Percentiles rank a stretch among this genome's conserved stretches.
phyloP scores from a whole-genome alignment of 441 rosid genomes.

The Sinapis alba region DNA sequence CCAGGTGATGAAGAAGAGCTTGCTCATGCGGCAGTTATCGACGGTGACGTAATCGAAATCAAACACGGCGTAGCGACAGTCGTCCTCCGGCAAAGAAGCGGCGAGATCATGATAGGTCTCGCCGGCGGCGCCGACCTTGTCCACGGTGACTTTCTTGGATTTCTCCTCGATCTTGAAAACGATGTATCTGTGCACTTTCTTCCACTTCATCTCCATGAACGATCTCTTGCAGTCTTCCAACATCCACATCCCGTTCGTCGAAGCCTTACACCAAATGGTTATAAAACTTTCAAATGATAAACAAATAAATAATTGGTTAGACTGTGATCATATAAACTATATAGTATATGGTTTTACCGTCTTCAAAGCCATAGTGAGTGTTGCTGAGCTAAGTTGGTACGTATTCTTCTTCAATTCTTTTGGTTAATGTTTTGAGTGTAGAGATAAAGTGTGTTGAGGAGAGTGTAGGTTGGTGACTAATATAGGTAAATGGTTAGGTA shows the following conservation, averaged over 20 bases:
- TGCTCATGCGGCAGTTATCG: conserved; percentile 91
- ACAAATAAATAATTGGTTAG: background rate
- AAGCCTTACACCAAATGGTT: conserved; percentile 49
- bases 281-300: background rate
- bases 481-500: conserved; percentile 15
- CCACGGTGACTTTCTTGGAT: conserved; percentile 69
- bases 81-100: conserved; percentile 74
- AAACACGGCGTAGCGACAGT: conserved; percentile 87
- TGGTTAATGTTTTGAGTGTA: background rate
- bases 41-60: conserved; percentile 90
- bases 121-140: conserved; percentile 78
- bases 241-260: conserved; percentile 73
- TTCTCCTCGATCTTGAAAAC: conserved; percentile 93
- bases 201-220: conserved; percentile 94
- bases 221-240: conserved; percentile 84
- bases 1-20: conserved; percentile 98
- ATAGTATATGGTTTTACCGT: conserved; percentile 48
- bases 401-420: conserved; percentile 4
- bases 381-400: conserved; percentile 24
- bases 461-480: conserved; percentile 15
- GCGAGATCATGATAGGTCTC: conserved; percentile 74
- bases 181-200: conserved; percentile 76
- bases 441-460: conserved; percentile 5
- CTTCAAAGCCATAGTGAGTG: conserved; percentile 87
- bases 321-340: background rate